These are phyloP conservation scores for Aspergillus fijiensis DNA, from an alignment of 2,329 filamentous ascomycete genomes.

Conservation along the genomic window DNA sequence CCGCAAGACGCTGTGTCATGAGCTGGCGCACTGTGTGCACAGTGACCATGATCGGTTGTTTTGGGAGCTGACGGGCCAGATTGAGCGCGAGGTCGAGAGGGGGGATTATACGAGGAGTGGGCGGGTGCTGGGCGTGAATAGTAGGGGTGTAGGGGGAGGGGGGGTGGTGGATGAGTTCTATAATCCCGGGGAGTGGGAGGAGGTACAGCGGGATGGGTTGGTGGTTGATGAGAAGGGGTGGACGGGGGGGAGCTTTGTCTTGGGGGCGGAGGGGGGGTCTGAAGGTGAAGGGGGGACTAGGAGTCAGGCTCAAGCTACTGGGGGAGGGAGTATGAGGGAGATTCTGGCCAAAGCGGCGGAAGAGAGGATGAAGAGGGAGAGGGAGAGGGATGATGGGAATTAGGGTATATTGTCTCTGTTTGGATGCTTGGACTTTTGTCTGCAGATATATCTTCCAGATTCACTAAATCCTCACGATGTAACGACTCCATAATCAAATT, in stretches of 20 bases:
- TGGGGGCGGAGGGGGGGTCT: slow-evolving; percentile 57
- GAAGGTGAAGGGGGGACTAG: slow-evolving; percentile 29
- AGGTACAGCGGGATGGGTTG: slow-evolving; percentile 50
- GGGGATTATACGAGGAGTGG: slow-evolving; percentile 78
- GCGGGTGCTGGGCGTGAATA: slow-evolving; percentile 52
- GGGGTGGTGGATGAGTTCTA: slow-evolving; percentile 52
- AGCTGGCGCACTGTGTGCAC: slow-evolving; percentile 89
- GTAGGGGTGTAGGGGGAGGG: slow-evolving; percentile 43
- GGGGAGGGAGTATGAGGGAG: slow-evolving; percentile 66
- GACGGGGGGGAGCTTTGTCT: slow-evolving; percentile 75
- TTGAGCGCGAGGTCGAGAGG: slow-evolving; percentile 79
- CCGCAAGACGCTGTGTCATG: slow-evolving; percentile 88
- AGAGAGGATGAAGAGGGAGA: slow-evolving; percentile 59
- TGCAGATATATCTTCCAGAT: background rate
- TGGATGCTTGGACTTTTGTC: background rate
- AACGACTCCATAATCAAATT: background rate
- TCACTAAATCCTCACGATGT: background rate
- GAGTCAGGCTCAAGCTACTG: background rate
- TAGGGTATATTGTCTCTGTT: slow-evolving; percentile 17
- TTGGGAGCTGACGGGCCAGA: slow-evolving; percentile 83
- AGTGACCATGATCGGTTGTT: slow-evolving; percentile 81
- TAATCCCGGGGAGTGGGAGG: slow-evolving; percentile 58
- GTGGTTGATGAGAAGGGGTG: slow-evolving; percentile 71
- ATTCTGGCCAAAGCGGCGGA: slow-evolving; percentile 73
- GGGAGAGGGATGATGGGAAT: slow-evolving; percentile 42